Base-by-base conservation (phyloP, 2,329 filamentous ascomycete species). In the Fusarium sublunatum region DNA sequence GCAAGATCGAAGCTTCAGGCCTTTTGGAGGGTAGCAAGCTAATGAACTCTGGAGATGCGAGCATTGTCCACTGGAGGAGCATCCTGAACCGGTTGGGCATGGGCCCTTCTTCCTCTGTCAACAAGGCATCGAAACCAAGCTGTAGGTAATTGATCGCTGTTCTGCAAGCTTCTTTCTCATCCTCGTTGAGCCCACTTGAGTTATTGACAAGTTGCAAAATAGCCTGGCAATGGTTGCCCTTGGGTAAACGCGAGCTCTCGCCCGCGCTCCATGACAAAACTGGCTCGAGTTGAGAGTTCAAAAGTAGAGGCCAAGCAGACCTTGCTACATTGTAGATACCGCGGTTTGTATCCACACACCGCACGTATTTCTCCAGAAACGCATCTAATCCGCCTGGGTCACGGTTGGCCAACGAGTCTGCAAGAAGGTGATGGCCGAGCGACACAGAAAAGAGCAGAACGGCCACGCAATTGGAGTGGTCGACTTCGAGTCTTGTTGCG, bases 41-140 rank as follows among this genome's bases (percentile, higher is more conserved):
- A 4, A 46, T 60, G 1, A 61, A 15, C 4, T 51, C 46, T 5
- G 58, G 42, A 1, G 65, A 42, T 0, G 40, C 44, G 1, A 68
- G 31, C 45, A 68, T 58, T 0, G 62, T 62, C 65, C 65, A 68
- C 0, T 58, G 53, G 1, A 68, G 57, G 9, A 68, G 58, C 61
- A 67, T 58, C 6, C 47, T 43, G 24, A 47, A 53, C 2, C 45
- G 36, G n/a, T 32, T 40, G 5, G 0, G 5, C 7, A 2, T 5
- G 0, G 2, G 24, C 0, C 24, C 19, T 7, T 39, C 15, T 2
- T 38, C 25, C 0, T 11, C 25, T 2, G 42, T 26, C 0, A 7
- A 7, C 11, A 63, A 19, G 1, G 57, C 61, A 10, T 67, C 61
- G 0, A 68, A 67, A 0, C 57, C 64, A 0, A 59, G 12, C 3